Percentiles rank a stretch among this genome's conserved stretches.
phyloP scores from a whole-genome alignment of 192 early-diverging fungal species.

The Cetraspora pellucida region DNA sequence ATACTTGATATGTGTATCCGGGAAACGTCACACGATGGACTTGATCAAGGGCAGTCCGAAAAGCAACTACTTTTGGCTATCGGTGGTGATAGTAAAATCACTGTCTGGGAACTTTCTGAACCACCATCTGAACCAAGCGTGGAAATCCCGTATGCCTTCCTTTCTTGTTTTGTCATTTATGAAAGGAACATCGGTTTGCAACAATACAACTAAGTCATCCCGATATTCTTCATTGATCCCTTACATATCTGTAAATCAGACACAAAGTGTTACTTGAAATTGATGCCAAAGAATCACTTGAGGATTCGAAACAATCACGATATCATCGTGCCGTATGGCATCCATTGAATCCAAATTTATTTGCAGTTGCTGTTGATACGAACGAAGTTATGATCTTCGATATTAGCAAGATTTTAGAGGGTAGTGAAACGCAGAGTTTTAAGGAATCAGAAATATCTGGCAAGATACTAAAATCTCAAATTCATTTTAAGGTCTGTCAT shows the following conservation, averaged over 20 bases:
- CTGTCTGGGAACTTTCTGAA: conserved; percentile 29
- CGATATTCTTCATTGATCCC: not conserved
- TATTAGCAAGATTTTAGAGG: conserved; percentile 34
- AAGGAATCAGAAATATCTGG: conserved; percentile 39
- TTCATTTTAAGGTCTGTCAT: conserved; percentile 44
- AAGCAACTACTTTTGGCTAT: conserved; percentile 24
- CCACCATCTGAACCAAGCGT: not conserved
- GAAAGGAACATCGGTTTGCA: not conserved
- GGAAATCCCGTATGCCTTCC: conserved; percentile 35
- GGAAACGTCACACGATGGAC: not conserved
- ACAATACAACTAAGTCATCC: not conserved
- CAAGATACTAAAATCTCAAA: conserved; percentile 38
- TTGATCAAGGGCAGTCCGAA: not conserved
- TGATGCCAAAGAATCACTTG: conserved; percentile 30
- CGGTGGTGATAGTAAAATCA: conserved; percentile 29
- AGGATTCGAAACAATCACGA: conserved; percentile 40
- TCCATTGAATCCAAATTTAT: conserved; percentile 38
- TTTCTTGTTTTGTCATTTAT: conserved; percentile 11
- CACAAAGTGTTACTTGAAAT: conserved; percentile 40
- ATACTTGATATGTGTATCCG: conserved; percentile 36
- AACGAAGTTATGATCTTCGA: conserved; percentile 45
- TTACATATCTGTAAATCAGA: conserved; percentile 6
- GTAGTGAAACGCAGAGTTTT: conserved; percentile 15
- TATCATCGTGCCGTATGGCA: conserved; percentile 48
- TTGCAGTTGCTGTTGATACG: conserved; percentile 48